A percentile compares a stretch with the other conserved stretches of the same genome.
These are phyloP conservation scores for Phytophthora pistaciae DNA, from an alignment of 352 stramenopile genomes.

Conservation along the genomic window DNA sequence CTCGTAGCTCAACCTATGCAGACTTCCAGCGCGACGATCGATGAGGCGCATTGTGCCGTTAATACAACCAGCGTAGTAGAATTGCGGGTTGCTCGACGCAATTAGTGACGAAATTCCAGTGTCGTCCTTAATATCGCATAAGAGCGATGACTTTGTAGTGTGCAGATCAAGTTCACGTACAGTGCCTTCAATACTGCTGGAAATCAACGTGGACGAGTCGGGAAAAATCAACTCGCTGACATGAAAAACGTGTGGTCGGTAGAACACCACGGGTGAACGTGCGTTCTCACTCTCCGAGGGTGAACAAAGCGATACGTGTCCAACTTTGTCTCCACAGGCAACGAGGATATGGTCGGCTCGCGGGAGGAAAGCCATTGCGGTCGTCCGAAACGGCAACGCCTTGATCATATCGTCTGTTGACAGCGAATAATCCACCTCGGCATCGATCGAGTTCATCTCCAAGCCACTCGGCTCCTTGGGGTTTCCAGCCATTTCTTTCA, in stretches of 20 bases:
- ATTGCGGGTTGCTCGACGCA: constrained; percentile 20
- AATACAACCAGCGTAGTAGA: constrained; percentile 55
- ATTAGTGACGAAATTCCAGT: constrained; percentile 60
- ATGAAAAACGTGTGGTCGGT: constrained; percentile 54
- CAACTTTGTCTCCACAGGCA: constrained; percentile 70
- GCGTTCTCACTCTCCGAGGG: constrained; percentile 1
- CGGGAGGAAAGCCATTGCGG: constrained; percentile 74
- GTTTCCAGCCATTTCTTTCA: constrained; percentile 25
- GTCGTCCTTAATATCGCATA: constrained; percentile 48
- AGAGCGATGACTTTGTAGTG: constrained; percentile 41
- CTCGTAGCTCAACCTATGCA: constrained; percentile 30
- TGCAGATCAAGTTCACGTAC: constrained; percentile 68
- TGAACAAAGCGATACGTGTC: constrained; percentile 51
- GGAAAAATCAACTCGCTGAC: constrained; percentile 69
- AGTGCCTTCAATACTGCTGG: constrained; percentile 66
- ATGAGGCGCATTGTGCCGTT: constrained; percentile 60
- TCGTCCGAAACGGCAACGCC: constrained; percentile 57
- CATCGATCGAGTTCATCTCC: constrained; percentile 11
- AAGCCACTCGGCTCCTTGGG: constrained; percentile 25
- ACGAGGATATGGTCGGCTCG: constrained; percentile 63
- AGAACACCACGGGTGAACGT: constrained; percentile 33
- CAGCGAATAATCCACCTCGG: constrained; percentile 56
- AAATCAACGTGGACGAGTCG: constrained; percentile 63
- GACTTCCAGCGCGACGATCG: constrained; percentile 42
- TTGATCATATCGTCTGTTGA: constrained; percentile 59